These are phyloP conservation scores for Suhomyces sp. DNA, from an alignment of 805 yeast genomes.

Conservation along the genomic window DNA sequence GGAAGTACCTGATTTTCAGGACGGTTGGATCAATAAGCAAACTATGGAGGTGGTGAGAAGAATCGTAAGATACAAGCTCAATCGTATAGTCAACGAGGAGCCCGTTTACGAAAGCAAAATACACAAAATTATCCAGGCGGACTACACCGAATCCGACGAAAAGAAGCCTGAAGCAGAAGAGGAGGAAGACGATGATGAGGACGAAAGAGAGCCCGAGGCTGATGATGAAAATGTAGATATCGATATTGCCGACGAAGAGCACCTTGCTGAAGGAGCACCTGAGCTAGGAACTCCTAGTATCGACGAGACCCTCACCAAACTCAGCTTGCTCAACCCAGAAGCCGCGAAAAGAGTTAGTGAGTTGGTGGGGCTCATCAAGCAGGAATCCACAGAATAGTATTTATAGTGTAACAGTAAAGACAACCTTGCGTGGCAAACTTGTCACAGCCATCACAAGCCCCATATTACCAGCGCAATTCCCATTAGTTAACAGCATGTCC, in stretches of 20 bases:
- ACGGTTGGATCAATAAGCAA: conserved; percentile 77
- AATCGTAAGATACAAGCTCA: conserved; percentile 69
- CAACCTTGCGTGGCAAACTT: too few relatives aligned
- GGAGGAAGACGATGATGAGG: conserved; percentile 21
- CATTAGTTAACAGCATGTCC: too few relatives aligned
- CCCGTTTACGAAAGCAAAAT: conserved; percentile 41
- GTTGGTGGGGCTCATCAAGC: conserved; percentile 40
- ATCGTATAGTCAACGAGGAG: conserved; percentile 53
- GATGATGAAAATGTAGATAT: conserved; percentile 21
- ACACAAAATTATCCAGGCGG: conserved; percentile 42
- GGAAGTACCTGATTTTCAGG: conserved; percentile 45
- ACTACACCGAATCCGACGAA: conserved; percentile 26
- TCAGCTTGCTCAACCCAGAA: conserved; percentile 35
- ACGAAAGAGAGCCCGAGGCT: conserved; percentile 21
- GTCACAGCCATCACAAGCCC: neutral
- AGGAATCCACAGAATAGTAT: conserved; percentile 19
- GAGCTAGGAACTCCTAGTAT: conserved; percentile 12
- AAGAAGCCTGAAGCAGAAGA: conserved; percentile 16
- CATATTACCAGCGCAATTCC: too few relatives aligned
- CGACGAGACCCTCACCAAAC: conserved; percentile 29
- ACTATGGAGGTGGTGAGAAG: conserved; percentile 64
- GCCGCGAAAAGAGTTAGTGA: conserved; percentile 28
- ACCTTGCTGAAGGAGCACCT: conserved; percentile 2
- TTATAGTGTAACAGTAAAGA: neutral
- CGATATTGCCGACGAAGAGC: conserved; percentile 9